Conservation (phyloP, 345 rosid genomes). For the Citrus hindsii region DNA sequence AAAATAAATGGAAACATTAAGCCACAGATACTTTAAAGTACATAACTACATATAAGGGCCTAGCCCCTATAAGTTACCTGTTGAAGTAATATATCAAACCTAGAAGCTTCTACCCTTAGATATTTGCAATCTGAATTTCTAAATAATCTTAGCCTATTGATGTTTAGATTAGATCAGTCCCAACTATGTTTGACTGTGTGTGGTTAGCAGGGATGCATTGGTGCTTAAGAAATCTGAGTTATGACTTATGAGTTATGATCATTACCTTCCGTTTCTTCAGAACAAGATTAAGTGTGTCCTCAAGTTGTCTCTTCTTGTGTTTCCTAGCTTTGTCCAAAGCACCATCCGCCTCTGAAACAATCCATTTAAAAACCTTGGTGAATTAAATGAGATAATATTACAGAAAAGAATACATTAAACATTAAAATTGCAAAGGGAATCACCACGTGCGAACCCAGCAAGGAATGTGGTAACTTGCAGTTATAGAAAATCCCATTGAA, state of each 20-base stretch:
- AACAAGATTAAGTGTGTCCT: constrained; percentile 92
- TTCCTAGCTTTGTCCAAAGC: constrained; percentile 99
- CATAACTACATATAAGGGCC: background rate
- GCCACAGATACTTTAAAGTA: background rate
- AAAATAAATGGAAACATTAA: background rate
- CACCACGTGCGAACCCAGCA: background rate
- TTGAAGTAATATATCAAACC: background rate
- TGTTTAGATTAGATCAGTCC: background rate
- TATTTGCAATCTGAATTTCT: background rate
- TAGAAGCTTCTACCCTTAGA: background rate
- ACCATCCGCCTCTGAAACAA: constrained; percentile 94
- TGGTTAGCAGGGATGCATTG: background rate
- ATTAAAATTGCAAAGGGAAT: background rate
- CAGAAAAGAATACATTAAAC: constrained; percentile 1
- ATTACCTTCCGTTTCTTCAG: constrained; percentile 87
- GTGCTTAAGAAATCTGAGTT: background rate
- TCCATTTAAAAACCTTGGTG: constrained; percentile 4
- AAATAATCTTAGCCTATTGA: background rate
- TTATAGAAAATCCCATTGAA: background rate
- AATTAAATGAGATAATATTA: constrained; percentile 9
- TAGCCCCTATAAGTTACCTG: background rate
- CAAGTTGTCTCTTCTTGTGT: constrained; percentile 98
- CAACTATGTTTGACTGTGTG: background rate
- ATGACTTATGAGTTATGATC: background rate
- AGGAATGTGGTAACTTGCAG: background rate